Conservation (phyloP, 192 early-diverging fungal species). For the Dissophora globulifera region DNA sequence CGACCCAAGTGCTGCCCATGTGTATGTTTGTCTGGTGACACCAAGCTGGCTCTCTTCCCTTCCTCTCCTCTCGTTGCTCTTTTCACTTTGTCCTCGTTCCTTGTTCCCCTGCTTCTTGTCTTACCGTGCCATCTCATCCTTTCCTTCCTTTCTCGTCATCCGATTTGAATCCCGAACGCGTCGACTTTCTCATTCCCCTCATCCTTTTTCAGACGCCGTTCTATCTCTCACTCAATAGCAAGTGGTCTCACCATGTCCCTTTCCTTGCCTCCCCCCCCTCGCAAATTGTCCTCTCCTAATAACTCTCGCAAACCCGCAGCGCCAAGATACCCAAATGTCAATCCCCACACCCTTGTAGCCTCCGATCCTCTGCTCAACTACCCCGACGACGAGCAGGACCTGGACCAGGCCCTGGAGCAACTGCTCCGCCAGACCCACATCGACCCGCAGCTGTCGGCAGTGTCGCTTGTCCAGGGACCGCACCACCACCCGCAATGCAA, state of each 20-base stretch:
- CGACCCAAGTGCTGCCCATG: too few relatives aligned
- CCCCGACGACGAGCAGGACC: conserved; percentile 23
- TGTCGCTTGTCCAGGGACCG: too few relatives aligned
- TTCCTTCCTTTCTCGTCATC: background rate
- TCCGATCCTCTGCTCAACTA: conserved; percentile 1
- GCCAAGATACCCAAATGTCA: conserved; percentile 42
- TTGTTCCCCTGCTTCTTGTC: background rate
- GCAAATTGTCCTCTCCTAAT: conserved; percentile 27
- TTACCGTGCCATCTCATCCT: background rate
- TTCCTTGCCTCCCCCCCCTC: conserved; percentile 43
- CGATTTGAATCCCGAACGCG: background rate
- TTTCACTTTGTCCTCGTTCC: background rate
- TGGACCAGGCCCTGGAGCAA: conserved; percentile 34
- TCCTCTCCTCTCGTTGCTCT: background rate
- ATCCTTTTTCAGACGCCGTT: too few relatives aligned
- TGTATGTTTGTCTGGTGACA: too few relatives aligned
- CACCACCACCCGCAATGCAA: conserved; percentile 6
- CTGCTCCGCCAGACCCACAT: conserved; percentile 35
- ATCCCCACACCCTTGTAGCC: conserved; percentile 23
- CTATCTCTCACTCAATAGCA: conserved; percentile 9
- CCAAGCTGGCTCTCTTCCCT: background rate
- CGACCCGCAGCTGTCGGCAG: background rate
- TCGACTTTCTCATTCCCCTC: background rate
- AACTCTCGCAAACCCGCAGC: conserved; percentile 2
- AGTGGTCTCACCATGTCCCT: conserved; percentile 6